A percentile compares a stretch with the other conserved stretches of the same genome.
phyloP scores from a whole-genome alignment of 2,329 filamentous ascomycete genomes.

The Sarocladiaceae sp. region DNA sequence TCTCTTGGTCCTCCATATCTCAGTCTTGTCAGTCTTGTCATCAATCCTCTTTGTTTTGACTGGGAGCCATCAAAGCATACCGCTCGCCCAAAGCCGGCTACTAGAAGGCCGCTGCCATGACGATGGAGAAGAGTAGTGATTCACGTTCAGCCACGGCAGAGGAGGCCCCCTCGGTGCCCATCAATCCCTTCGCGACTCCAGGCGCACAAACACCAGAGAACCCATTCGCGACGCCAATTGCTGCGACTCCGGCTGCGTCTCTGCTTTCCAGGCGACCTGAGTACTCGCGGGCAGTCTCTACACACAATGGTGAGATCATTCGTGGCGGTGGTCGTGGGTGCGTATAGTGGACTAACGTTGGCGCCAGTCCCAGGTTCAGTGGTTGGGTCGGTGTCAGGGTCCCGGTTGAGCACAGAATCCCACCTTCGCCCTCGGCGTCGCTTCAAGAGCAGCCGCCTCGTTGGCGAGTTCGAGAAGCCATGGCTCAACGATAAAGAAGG shows the following conservation, averaged over 20 bases:
- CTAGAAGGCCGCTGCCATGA: too few relatives aligned
- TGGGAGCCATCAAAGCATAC: too few relatives aligned
- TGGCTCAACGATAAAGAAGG: slow-evolving; percentile 24
- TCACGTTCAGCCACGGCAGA: neutral
- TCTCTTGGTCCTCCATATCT: neutral
- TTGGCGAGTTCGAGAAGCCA: slow-evolving; percentile 30
- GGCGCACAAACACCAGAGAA: neutral
- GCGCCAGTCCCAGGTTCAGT: neutral
- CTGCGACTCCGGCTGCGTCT: neutral
- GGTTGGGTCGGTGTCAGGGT: neutral
- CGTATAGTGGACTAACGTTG: too few relatives aligned
- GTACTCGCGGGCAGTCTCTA: neutral
- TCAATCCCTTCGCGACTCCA: slow-evolving; percentile 5
- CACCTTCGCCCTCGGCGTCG: neutral
- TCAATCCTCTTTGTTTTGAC: too few relatives aligned
- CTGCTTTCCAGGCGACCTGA: neutral
- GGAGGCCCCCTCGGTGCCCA: neutral
- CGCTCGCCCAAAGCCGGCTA: too few relatives aligned
- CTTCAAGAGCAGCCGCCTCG: slow-evolving; percentile 29
- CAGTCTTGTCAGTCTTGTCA: neutral
- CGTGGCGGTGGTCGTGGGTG: too few relatives aligned
- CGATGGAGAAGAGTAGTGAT: too few relatives aligned
- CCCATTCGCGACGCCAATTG: slow-evolving; percentile 6
- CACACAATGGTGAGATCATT: neutral
- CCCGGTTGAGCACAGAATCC: neutral